A percentile compares a stretch with the other conserved stretches of the same genome.
These are phyloP conservation scores for Fraxinus cuspidata DNA, from an alignment of 257 asterid genomes.

Conservation along the genomic window DNA sequence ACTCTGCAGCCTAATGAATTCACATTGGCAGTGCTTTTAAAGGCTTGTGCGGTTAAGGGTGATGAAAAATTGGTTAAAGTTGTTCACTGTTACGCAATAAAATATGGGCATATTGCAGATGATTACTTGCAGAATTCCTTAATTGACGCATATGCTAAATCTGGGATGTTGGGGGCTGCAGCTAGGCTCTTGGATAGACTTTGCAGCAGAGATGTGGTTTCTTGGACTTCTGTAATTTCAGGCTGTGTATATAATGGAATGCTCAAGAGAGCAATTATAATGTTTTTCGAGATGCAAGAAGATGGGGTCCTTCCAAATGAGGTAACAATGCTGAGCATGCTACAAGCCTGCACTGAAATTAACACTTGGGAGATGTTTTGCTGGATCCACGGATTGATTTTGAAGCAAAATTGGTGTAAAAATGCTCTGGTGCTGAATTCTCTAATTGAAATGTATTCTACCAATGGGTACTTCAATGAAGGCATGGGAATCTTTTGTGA, in stretches of 20 bases:
- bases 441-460: slow-evolving; percentile 42
- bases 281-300: slow-evolving; percentile 41
- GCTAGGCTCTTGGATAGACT: slow-evolving; percentile 31
- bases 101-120: slow-evolving; percentile 31
- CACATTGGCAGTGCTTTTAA: slow-evolving; percentile 42
- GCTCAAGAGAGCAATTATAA: slow-evolving; percentile 29
- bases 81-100: slow-evolving; percentile 35
- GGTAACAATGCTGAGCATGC: slow-evolving; percentile 32
- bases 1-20: slow-evolving; percentile 53
- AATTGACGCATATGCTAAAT: slow-evolving; percentile 45
- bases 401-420: slow-evolving; percentile 38
- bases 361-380: slow-evolving; percentile 23
- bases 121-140: slow-evolving; percentile 40
- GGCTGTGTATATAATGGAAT: slow-evolving; percentile 34
- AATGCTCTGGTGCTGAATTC: slow-evolving; percentile 39
- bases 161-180: slow-evolving; percentile 34
- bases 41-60: slow-evolving; percentile 39
- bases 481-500: slow-evolving; percentile 28
- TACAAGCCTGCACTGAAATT: slow-evolving; percentile 39
- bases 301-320: slow-evolving; percentile 44
- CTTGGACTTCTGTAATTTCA: slow-evolving; percentile 52
- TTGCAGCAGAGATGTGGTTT: slow-evolving; percentile 38
- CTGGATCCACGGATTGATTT: slow-evolving; percentile 48
- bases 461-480: slow-evolving; percentile 33
- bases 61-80: slow-evolving; percentile 27